Conservation (phyloP, 495 filamentous ascomycete species). For the Aspergillus nanangensis region DNA sequence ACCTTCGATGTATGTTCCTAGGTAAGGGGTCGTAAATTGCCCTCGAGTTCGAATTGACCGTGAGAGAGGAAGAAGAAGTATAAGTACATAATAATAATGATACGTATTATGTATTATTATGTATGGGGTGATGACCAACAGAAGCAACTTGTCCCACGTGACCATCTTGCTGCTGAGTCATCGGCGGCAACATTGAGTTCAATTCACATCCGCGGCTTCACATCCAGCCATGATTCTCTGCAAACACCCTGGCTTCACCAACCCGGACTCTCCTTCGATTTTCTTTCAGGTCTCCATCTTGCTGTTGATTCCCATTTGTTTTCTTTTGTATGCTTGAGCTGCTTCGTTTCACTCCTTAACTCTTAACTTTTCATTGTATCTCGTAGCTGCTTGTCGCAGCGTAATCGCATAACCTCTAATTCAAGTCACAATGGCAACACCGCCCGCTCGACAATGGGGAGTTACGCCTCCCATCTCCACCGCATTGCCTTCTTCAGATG, state of each 20-base stretch:
- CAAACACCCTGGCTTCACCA: no score
- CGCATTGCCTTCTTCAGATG: conserved; percentile 65
- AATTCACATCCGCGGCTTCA: no score
- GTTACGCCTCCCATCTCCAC: conserved; percentile 81
- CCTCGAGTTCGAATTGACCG: no score
- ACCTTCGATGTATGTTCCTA: no score
- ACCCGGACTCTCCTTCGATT: neutral
- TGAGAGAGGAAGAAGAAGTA: neutral
- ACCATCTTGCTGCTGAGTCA: conserved; percentile 13
- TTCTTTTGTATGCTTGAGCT: neutral
- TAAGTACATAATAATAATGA: conserved; percentile 5
- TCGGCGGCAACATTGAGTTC: neutral
- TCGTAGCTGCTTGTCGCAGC: conserved; percentile 21
- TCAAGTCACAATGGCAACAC: conserved; percentile 36
- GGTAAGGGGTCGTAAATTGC: no score
- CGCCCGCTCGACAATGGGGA: conserved; percentile 60
- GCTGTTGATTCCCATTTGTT: neutral
- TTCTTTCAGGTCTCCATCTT: no score
- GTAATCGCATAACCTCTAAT: conserved; percentile 10
- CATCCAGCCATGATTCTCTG: no score
- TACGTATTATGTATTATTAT: no score
- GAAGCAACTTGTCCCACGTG: no score
- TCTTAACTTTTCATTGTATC: conserved; percentile 16
- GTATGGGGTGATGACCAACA: no score
- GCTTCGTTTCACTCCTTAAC: conserved; percentile 4